These are phyloP conservation scores for Decorospora gaudefroyi DNA, from an alignment of 2,329 filamentous ascomycete genomes.

Conservation along the genomic window DNA sequence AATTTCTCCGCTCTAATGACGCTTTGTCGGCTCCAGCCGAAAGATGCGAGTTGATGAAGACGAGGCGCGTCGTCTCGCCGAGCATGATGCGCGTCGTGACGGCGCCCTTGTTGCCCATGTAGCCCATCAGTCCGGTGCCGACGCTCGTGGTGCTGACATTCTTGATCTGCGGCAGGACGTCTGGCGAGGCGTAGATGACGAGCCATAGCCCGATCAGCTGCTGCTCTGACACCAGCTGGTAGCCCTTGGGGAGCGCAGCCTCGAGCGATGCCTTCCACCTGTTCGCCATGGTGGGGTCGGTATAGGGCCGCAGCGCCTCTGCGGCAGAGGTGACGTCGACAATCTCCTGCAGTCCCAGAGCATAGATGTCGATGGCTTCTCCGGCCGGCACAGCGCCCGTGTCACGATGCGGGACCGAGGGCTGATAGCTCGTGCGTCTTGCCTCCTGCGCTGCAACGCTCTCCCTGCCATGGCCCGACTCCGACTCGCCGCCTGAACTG, in stretches of 20 bases:
- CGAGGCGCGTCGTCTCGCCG: conserved; percentile 84
- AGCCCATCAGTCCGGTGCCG: conserved; percentile 87
- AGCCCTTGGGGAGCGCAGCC: conserved; percentile 74
- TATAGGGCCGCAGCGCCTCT: conserved; percentile 77
- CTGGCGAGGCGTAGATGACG: conserved; percentile 81
- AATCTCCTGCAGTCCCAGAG: conserved; percentile 88
- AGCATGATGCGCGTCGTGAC: conserved; percentile 80
- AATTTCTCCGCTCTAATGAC: conserved; percentile 81
- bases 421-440: conserved; percentile 49
- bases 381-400: conserved; percentile 57
- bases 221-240: conserved; percentile 75
- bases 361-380: conserved; percentile 83
- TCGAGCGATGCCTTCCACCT: conserved; percentile 82
- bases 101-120: conserved; percentile 95
- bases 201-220: conserved; percentile 86
- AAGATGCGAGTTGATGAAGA: conserved; percentile 91
- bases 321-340: conserved; percentile 80
- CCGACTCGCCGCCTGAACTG: no score
- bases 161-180: conserved; percentile 72
- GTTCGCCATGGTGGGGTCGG: conserved; percentile 70
- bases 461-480: conserved; percentile 46
- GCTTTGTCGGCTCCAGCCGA: conserved; percentile 81
- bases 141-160: conserved; percentile 82
- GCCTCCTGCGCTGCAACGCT: conserved; percentile 55
- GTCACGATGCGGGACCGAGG: conserved; percentile 54